Percentiles rank a stretch among this genome's conserved stretches.
These are phyloP conservation scores for Euphorbia lathyris DNA, from an alignment of 345 rosid genomes.

Conservation along the genomic window DNA sequence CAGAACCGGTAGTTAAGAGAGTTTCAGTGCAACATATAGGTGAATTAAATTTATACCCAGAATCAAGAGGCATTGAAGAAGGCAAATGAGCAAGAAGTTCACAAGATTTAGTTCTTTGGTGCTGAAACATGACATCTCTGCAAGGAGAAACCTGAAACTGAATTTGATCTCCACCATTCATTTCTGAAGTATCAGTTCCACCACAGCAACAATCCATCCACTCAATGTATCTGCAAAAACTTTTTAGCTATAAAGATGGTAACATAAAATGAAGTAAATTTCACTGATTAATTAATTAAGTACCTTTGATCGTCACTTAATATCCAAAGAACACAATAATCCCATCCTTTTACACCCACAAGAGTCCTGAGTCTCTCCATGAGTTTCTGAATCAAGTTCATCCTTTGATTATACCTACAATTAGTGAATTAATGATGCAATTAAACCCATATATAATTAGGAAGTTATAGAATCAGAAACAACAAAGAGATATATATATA, in stretches of 20 bases:
- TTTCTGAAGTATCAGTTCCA: conserved; percentile 40
- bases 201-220: conserved; percentile 88
- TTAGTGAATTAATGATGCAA: background rate
- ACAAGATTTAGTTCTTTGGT: conserved; percentile 63
- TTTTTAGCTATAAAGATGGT: no score
- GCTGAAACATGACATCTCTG: conserved; percentile 66
- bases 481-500: no score
- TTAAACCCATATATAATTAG: background rate
- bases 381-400: conserved; percentile 46
- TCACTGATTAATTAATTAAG: background rate
- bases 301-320: conserved; percentile 87
- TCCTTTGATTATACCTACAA: conserved; percentile 23
- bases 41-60: conserved; percentile 38
- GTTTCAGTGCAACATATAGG: no score
- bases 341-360: conserved; percentile 72
- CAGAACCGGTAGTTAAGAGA: no score
- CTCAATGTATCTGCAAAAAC: conserved; percentile 43
- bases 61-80: conserved; percentile 56
- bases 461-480: background rate
- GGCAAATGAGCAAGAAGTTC: conserved; percentile 65
- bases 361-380: conserved; percentile 68
- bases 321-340: conserved; percentile 81
- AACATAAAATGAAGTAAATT: background rate
- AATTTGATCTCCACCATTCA: conserved; percentile 44
- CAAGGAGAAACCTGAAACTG: conserved; percentile 50